A percentile compares a stretch with the other conserved stretches of the same genome.
These are phyloP conservation scores for Myriangium duriaei DNA, from an alignment of 2,329 filamentous ascomycete species.

Conservation along the genomic window DNA sequence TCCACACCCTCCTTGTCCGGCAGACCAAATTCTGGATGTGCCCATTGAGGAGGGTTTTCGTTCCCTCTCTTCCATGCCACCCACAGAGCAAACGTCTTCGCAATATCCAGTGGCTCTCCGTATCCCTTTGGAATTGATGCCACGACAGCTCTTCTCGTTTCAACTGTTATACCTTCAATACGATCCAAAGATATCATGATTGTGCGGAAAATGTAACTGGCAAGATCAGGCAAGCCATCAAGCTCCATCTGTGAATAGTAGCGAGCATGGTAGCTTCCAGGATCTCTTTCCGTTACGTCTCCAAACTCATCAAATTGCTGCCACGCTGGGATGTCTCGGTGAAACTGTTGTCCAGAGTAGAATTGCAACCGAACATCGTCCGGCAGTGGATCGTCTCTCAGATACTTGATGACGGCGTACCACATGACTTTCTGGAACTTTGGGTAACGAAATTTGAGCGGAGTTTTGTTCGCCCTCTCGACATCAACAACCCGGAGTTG, in stretches of 20 bases:
- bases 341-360: slow-evolving; percentile 42
- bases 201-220: slow-evolving; percentile 49
- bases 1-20: slow-evolving; percentile 35
- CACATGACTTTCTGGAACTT: slow-evolving; percentile 59
- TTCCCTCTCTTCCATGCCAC: slow-evolving; percentile 56
- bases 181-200: slow-evolving; percentile 49
- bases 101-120: slow-evolving; percentile 48
- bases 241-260: slow-evolving; percentile 53
- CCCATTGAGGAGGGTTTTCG: slow-evolving; percentile 49
- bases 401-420: slow-evolving; percentile 52
- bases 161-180: slow-evolving; percentile 47
- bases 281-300: slow-evolving; percentile 38
- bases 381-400: slow-evolving; percentile 52
- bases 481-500: slow-evolving; percentile 54
- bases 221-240: slow-evolving; percentile 46
- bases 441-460: slow-evolving; percentile 53
- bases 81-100: slow-evolving; percentile 51
- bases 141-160: slow-evolving; percentile 46
- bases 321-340: slow-evolving; percentile 44
- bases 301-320: slow-evolving; percentile 44
- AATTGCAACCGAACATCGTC: slow-evolving; percentile 42
- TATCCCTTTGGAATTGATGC: slow-evolving; percentile 51
- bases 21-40: slow-evolving; percentile 43
- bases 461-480: slow-evolving; percentile 54
- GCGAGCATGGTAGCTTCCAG: slow-evolving; percentile 43